Evolutionary conservation across 2,329 filamentous ascomycete genomes (phyloP), one percentile per base, ranked within the genome.

Genomic region (Trichoderma asperellum): DNA sequence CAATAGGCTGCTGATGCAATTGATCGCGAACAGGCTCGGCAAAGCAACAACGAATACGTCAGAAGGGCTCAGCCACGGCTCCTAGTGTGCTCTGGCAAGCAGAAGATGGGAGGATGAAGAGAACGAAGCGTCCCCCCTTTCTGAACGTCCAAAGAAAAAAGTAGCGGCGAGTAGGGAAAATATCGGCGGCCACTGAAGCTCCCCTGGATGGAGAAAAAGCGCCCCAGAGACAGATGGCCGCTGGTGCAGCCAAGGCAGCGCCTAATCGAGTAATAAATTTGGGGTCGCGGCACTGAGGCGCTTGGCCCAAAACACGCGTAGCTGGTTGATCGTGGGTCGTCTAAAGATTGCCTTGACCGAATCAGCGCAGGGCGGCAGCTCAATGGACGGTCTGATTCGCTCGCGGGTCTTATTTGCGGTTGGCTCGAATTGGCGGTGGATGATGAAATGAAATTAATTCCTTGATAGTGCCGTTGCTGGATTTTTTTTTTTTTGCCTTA

Each of bases 1-100:
- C 66, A 68, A 68, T 63, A 68, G 66, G 59, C 62, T 68, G 66
- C 66, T 56, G 65, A 61, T 29, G 56, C 66, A 57, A 68, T 68
- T 68, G 66, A 62, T n/a, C 16, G 47, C 53, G 59, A 63, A 34
- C 29, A 35, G 43, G 57, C 58, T 55, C 27, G 57, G 37, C 66
- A 27, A 68, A 55, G 24, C 43, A 53, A 32, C 59, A 35, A 43
- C 49, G 32, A 57, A 8, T 37, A 61, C 59, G 58, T 61, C n/a
- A 40, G 66, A 43, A 43, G 10, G 27, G 57, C 58, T 62, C 49
- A 56, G 66, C 58, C 52, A 62, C 65, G 34, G 27, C 57, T 34
- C 32, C 66, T 52, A 57, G 34, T 43, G 49, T 29, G 21, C 29
- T 29, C 40, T 37, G 40, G 7, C 8, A 55, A 21, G 49, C 56